These are phyloP conservation scores for Colletotrichum cordylinicola DNA, from an alignment of 2,329 filamentous ascomycete species.

Conservation along the genomic window DNA sequence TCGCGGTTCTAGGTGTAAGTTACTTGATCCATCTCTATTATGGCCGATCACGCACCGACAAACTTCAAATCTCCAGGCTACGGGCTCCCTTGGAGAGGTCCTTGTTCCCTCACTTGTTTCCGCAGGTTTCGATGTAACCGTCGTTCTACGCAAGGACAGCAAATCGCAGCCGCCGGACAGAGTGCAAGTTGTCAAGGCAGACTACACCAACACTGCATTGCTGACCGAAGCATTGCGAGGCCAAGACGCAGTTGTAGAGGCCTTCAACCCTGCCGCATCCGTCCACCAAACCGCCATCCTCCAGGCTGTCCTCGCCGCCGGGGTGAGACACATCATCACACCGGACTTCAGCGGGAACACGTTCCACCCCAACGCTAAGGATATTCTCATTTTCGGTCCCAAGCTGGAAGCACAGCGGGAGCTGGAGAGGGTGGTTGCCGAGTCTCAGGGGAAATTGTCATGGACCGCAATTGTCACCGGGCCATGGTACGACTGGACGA, in stretches of 20 bases:
- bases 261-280: conserved; percentile 27
- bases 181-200: conserved; percentile 39
- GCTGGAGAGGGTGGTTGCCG: conserved; percentile 14
- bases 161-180: conserved; percentile 30
- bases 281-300: conserved; percentile 23
- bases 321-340: conserved; percentile 24
- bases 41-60: background rate
- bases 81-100: background rate
- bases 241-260: conserved; percentile 38
- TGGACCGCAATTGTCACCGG: conserved; percentile 28
- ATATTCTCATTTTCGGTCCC: conserved; percentile 17
- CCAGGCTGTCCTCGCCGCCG: conserved; percentile 21
- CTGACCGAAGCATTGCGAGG: conserved; percentile 30
- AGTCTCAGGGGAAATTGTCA: background rate
- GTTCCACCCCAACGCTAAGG: conserved; percentile 15
- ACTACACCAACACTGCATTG: conserved; percentile 50
- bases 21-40: rapidly evolving
- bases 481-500: conserved; percentile 26
- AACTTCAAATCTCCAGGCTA: background rate
- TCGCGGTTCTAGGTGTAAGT: conserved; percentile 4
- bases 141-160: background rate
- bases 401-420: conserved; percentile 28
- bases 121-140: background rate
- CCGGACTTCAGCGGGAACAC: conserved; percentile 28
- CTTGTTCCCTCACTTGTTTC: background rate